Evolutionary conservation across 768 basidiomycete species (phyloP).

Genomic region (Panaeolus cyanescens): DNA sequence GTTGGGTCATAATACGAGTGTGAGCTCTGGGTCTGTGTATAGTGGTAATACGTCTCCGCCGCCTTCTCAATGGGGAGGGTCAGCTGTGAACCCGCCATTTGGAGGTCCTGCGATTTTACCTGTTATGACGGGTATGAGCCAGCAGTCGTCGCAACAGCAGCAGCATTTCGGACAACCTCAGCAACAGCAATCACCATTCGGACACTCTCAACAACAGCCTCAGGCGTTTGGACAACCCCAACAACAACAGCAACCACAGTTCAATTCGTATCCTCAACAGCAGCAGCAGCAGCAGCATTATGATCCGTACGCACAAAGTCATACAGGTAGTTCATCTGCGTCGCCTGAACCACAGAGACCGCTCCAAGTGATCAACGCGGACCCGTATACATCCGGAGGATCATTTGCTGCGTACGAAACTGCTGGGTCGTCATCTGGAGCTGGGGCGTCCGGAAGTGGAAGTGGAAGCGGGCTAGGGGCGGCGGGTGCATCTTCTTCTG

Average conservation of each 20-base stretch:
- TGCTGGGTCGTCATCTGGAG: constrained; percentile 14
- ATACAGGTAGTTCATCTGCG: constrained; percentile 42
- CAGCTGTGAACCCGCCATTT: background rate
- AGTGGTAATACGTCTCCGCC: background rate
- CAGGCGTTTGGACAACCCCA: constrained; percentile 1
- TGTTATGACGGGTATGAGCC: background rate
- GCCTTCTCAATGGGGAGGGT: background rate
- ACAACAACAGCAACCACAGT: background rate
- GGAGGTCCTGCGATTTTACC: background rate
- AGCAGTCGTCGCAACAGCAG: background rate
- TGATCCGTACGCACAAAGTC: constrained; percentile 24
- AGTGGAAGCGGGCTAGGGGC: background rate
- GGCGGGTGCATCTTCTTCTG: constrained; percentile 6
- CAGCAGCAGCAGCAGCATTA: constrained; percentile 10
- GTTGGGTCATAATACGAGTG: background rate
- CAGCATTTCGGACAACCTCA: background rate
- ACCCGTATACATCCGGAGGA: constrained; percentile 26
- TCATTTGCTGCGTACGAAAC: background rate
- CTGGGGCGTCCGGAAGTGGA: constrained; percentile 3
- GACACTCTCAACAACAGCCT: background rate
- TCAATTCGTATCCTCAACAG: constrained; percentile 11
- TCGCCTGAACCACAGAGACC: constrained; percentile 34
- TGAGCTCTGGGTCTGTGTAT: background rate
- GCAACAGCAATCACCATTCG: background rate
- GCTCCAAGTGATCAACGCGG: constrained; percentile 44